Evolutionary conservation across 148 eudicot genomes (phyloP), one percentile per base, ranked within the genome.

Genomic region (Rhododendron williamsianum): DNA sequence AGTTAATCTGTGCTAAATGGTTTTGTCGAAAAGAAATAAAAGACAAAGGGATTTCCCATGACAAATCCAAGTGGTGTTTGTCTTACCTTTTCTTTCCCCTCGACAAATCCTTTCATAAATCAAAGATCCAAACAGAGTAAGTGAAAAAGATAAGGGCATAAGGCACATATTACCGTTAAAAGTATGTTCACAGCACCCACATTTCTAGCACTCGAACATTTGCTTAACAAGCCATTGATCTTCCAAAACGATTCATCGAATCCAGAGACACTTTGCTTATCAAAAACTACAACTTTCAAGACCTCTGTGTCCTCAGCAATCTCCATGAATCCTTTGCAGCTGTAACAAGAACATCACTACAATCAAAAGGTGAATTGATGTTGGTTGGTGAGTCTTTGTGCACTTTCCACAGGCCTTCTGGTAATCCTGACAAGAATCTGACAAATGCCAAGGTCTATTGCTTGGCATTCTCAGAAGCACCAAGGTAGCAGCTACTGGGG

Each of bases 241-340:
- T 80, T 56, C 82, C 82, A 80, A 56, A 80, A 80, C 0, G 82
- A 80, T 52, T 19, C 82, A 80, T 52, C 82, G 1, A 16, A 30
- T 30, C 30, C 65, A 52, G 67, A 33, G 45, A 30, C 43, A 19
- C 65, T 51, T 7, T 19, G 41, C 45, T 52, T 52, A 8, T 80
- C 82, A 80, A 80, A 80, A 80, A 80, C 82, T 80, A 80, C 41
- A 80, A 67, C 82, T 80, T 52, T 80, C 82, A 80, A 52, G 43
- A 80, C 8, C 1, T 80, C 82, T 27, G 10, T 80, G 65, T 80
- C 82, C 11, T 52, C 67, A 33, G 65, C 82, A 52, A 52, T 35
- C 65, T 80, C 65, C 43, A 30, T 30, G 82, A 80, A 80, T 80
- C 65, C 43, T 80, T 80, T 80, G 67, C 82, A 80, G 41, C 82